Evolutionary conservation across 2,329 filamentous ascomycete species (phyloP).

Genomic region (Colletotrichum destructivum): DNA sequence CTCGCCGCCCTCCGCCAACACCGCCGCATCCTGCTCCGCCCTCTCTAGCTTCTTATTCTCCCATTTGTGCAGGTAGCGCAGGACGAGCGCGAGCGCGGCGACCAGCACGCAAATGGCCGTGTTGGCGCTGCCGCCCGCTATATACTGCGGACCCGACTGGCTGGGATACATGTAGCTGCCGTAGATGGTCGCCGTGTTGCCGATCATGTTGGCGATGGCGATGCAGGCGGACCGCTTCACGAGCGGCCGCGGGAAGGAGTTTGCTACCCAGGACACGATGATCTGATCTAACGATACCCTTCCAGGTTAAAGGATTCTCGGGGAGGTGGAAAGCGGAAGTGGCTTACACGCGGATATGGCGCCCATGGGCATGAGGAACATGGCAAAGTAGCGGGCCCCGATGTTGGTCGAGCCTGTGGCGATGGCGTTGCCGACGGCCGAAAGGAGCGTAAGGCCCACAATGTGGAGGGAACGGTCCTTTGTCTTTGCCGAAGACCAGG

Average conservation of each 20-base stretch:
- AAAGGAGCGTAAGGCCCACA: slow-evolving; percentile 65
- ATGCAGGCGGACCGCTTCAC: slow-evolving; percentile 77
- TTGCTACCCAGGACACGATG: slow-evolving; percentile 78
- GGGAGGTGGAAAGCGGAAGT: neutral
- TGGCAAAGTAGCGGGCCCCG: slow-evolving; percentile 72
- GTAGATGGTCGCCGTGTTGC: slow-evolving; percentile 69
- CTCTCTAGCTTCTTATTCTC: slow-evolving; percentile 74
- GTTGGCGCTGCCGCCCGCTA: slow-evolving; percentile 71
- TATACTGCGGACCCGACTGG: slow-evolving; percentile 60
- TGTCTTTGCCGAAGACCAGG: slow-evolving; percentile 67
- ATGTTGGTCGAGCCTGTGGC: slow-evolving; percentile 65
- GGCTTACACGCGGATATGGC: slow-evolving; percentile 61
- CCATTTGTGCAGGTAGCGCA: slow-evolving; percentile 69
- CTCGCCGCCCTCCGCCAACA: slow-evolving; percentile 40
- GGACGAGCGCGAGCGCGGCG: slow-evolving; percentile 64
- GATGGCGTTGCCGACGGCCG: slow-evolving; percentile 69
- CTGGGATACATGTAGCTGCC: slow-evolving; percentile 61
- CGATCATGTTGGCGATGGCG: slow-evolving; percentile 77
- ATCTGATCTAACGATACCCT: slow-evolving; percentile 57
- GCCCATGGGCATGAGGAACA: slow-evolving; percentile 74
- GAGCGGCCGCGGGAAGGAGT: slow-evolving; percentile 79
- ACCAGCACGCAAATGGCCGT: slow-evolving; percentile 75
- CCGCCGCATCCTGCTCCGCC: slow-evolving; percentile 52
- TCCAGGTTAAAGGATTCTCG: neutral
- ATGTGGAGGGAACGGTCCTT: slow-evolving; percentile 72